These are phyloP conservation scores for Scedosporium boydii DNA, from an alignment of 2,329 filamentous ascomycete genomes.

Conservation along the genomic window DNA sequence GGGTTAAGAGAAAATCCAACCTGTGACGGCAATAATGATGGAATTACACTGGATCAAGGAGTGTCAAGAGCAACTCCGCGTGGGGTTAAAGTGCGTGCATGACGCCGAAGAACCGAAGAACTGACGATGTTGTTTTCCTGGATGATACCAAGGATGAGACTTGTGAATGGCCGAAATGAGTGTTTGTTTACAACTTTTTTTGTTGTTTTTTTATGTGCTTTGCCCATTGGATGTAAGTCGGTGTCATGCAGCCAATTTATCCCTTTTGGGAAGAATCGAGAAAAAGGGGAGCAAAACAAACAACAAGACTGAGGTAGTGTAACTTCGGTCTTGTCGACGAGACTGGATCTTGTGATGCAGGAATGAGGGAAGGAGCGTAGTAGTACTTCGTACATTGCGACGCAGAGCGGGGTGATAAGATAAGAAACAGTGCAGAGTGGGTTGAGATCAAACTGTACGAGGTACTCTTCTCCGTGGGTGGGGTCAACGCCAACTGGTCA, in stretches of 20 bases:
- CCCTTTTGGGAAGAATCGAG: neutral
- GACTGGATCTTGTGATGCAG: neutral
- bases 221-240: neutral
- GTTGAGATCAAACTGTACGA: neutral
- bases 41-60: neutral
- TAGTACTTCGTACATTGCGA: neutral
- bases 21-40: neutral
- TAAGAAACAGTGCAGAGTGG: neutral
- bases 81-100: neutral
- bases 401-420: neutral
- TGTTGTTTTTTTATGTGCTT: neutral
- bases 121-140: neutral
- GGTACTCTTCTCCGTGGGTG: neutral
- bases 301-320: neutral
- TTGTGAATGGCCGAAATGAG: neutral
- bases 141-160: neutral
- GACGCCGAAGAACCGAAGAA: neutral
- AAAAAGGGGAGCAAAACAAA: neutral
- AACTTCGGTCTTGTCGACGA: neutral
- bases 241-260: conserved; percentile 1
- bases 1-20: too few relatives aligned
- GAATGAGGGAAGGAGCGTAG: neutral
- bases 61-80: neutral
- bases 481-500: neutral
- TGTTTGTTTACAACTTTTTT: neutral